Percentiles rank a stretch among this genome's conserved stretches.
These are phyloP conservation scores for Piloderma croceum DNA, from an alignment of 768 basidiomycete species.

Conservation along the genomic window DNA sequence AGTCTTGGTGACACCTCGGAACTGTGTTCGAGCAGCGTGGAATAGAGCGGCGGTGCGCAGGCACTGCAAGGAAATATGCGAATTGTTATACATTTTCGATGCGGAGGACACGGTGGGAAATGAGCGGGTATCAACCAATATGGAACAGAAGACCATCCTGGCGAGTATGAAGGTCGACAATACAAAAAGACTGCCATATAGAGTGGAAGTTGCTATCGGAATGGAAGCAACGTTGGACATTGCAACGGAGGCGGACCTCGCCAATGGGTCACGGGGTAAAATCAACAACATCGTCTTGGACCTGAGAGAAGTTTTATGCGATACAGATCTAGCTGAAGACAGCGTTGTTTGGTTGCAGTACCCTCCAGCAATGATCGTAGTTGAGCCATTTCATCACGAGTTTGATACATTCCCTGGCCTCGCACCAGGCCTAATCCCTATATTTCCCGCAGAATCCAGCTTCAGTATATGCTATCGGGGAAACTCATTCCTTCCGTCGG, in stretches of 20 bases:
- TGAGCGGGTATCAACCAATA: slow-evolving; percentile 2
- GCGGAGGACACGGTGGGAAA: slow-evolving; percentile 21
- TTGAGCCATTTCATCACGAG: too few relatives aligned
- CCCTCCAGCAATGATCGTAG: too few relatives aligned
- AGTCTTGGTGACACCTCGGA: slow-evolving; percentile 24
- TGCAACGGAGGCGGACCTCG: slow-evolving; percentile 32
- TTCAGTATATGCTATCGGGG: too few relatives aligned
- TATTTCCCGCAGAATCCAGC: too few relatives aligned
- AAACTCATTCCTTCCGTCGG: too few relatives aligned
- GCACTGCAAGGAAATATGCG: slow-evolving; percentile 13
- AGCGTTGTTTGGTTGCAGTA: too few relatives aligned
- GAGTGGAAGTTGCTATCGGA: slow-evolving; percentile 27
- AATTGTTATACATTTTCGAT: slow-evolving; percentile 16
- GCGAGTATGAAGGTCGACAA: slow-evolving; percentile 9
- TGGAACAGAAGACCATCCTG: slow-evolving; percentile 7
- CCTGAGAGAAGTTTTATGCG: slow-evolving; percentile 28
- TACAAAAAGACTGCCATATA: slow-evolving; percentile 16
- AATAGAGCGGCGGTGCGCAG: slow-evolving; percentile 18
- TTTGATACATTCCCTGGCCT: too few relatives aligned
- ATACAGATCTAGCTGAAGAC: too few relatives aligned
- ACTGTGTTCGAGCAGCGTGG: slow-evolving; percentile 25
- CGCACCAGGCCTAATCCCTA: too few relatives aligned
- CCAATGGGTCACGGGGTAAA: slow-evolving; percentile 34
- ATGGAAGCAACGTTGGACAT: slow-evolving; percentile 38
- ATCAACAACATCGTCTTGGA: slow-evolving; percentile 30